Conservation (phyloP, 140 eudicot species). For the Oenanthe javanica region DNA sequence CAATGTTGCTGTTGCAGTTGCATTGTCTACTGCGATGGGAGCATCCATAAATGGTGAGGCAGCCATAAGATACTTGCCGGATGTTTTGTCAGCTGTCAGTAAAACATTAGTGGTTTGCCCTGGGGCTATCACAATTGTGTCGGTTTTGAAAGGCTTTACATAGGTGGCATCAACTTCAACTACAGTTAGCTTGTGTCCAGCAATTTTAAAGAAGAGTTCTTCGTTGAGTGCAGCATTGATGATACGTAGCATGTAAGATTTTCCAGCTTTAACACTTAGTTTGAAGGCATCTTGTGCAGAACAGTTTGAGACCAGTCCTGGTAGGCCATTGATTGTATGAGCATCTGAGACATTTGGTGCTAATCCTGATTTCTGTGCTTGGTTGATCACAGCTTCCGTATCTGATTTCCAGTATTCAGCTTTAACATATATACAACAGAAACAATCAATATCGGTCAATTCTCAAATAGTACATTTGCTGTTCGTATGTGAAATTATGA, state of each 20-base stretch:
- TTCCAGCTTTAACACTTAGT: constrained; percentile 47
- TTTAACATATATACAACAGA: constrained; percentile 8
- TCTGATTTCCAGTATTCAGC: constrained; percentile 90
- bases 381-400: constrained; percentile 60
- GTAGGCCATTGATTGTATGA: constrained; percentile 76
- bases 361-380: constrained; percentile 64
- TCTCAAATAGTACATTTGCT: background rate
- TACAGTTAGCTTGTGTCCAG: constrained; percentile 13
- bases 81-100: too few relatives aligned
- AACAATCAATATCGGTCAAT: background rate
- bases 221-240: constrained; percentile 89
- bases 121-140: constrained; percentile 59
- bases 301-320: constrained; percentile 49
- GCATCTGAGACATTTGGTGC: constrained; percentile 84
- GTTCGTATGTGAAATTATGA: background rate
- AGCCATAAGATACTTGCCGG: too few relatives aligned
- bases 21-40: too few relatives aligned
- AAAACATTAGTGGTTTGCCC: constrained; percentile 54
- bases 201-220: constrained; percentile 57
- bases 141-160: constrained; percentile 65
- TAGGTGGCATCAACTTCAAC: constrained; percentile 80
- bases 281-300: constrained; percentile 54
- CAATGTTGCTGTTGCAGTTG: too few relatives aligned
- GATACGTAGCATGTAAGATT: constrained; percentile 66
- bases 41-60: too few relatives aligned